phyloP scores from a whole-genome alignment of 2,329 filamentous ascomycete genomes.

The Colletotrichum godetiae region DNA sequence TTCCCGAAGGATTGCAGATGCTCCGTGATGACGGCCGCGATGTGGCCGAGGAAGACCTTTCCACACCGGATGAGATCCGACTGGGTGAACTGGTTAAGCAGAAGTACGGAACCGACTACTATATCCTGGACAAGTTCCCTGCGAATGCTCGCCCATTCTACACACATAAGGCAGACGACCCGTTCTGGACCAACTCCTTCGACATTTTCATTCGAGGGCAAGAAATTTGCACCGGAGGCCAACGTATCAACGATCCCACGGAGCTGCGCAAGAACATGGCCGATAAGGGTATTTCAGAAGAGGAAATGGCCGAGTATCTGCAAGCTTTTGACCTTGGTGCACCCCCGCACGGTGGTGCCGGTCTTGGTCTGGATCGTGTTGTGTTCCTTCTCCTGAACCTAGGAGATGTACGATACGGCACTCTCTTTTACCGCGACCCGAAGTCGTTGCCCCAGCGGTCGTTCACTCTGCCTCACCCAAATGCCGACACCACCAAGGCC shows the following conservation, averaged over 20 bases:
- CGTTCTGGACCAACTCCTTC: constrained; percentile 86
- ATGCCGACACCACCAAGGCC: constrained; percentile 77
- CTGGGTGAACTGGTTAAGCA: constrained; percentile 87
- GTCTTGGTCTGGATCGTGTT: constrained; percentile 89
- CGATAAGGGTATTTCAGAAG: constrained; percentile 78
- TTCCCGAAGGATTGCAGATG: constrained; percentile 82
- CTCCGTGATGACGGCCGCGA: constrained; percentile 86
- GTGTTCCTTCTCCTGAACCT: constrained; percentile 87
- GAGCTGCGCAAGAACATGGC: constrained; percentile 84
- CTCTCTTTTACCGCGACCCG: constrained; percentile 88
- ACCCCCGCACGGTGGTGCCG: constrained; percentile 89
- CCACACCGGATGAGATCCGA: constrained; percentile 87
- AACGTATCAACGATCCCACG: constrained; percentile 86
- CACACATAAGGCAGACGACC: constrained; percentile 83
- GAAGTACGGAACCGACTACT: constrained; percentile 90
- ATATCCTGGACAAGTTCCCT: constrained; percentile 94
- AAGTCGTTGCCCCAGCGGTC: constrained; percentile 80
- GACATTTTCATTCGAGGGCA: constrained; percentile 95
- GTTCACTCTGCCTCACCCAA: constrained; percentile 81
- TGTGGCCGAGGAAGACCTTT: constrained; percentile 81
- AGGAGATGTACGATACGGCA: constrained; percentile 89
- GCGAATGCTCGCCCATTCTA: constrained; percentile 88
- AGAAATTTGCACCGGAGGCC: constrained; percentile 91
- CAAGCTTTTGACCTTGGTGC: constrained; percentile 89
- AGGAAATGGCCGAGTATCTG: constrained; percentile 91